Base-by-base conservation (phyloP, 257 asterid species). In the Marsdenia floribunda region DNA sequence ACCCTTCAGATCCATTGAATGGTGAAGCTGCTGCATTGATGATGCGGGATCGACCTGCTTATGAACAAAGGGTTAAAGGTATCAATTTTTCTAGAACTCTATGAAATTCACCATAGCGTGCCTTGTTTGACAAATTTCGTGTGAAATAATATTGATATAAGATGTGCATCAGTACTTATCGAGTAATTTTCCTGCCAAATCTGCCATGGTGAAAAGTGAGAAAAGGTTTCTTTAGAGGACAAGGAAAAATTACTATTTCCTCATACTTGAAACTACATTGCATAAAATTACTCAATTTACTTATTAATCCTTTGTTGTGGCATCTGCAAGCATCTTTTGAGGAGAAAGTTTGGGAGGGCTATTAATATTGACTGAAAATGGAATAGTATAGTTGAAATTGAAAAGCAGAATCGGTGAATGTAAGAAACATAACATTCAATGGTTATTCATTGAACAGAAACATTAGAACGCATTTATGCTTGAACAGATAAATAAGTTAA, bases 1-100 rank as follows among this genome's bases (percentile, higher is more conserved):
- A 93, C 80, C 92, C 97, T 42, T 89, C 97, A 18, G 98, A 93
- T 77, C 97, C 97, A 69, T 79, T 93, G 81, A 93, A 93, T 78
- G 93, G 90, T n/a, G 98, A 91, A 60, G 98, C 98, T 53, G 97
- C 98, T 46, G 91, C 98, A 74, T 80, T 91, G 44, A 89, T 93
- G 95, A 89, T 93, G 96, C 95, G 95, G 19, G 98, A 93, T 76
- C 87, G 88, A 60, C 44, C 40, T 77, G 80, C 88, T 61, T 93
- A 89, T 83, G 97, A 93, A 2, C 89, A 82, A 75, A 87, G 79
- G 84, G 95, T 93, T 60, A 91, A 91, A 91, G 98, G 98, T 93
- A 89, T 49, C 53, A 59, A 72, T 33, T 68, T 13, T 6, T 77
- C 21, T 64, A 54, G 75, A 66, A 47, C 1, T 65, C 7, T 57